Conservation (phyloP, 768 basidiomycete genomes). For the Lentinula lateritia region DNA sequence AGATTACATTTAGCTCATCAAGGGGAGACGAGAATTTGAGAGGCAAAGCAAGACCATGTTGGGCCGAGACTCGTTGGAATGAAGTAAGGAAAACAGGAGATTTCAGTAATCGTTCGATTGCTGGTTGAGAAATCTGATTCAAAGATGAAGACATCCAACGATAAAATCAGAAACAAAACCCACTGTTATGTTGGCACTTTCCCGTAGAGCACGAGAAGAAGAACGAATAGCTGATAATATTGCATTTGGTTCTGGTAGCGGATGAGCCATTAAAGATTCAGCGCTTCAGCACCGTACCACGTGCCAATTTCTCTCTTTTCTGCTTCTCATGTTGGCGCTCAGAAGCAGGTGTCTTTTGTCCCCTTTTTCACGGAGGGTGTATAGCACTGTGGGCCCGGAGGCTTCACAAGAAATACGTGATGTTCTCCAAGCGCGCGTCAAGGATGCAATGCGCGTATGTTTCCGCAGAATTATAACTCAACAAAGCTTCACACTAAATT, state of each 20-base stretch:
- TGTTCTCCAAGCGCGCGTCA: slow-evolving; percentile 48
- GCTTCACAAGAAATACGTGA: slow-evolving; percentile 44
- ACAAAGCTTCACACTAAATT: not conserved
- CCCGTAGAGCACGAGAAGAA: slow-evolving; percentile 44
- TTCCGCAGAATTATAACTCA: not conserved
- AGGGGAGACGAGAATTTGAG: slow-evolving; percentile 69
- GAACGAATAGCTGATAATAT: slow-evolving; percentile 44
- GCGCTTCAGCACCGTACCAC: not conserved
- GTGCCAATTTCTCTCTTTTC: not conserved
- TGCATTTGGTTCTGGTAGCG: slow-evolving; percentile 35
- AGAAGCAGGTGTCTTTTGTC: not conserved
- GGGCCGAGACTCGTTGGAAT: slow-evolving; percentile 52
- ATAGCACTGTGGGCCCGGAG: not conserved
- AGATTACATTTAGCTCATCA: slow-evolving; percentile 80
- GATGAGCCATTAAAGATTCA: not conserved
- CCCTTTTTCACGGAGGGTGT: not conserved
- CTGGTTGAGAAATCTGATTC: slow-evolving; percentile 47
- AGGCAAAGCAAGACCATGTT: slow-evolving; percentile 73
- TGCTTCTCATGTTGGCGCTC: not conserved
- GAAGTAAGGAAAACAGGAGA: slow-evolving; percentile 61
- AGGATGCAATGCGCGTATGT: slow-evolving; percentile 65
- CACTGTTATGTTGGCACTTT: slow-evolving; percentile 47
- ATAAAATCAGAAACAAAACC: slow-evolving; percentile 14
- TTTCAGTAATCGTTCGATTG: slow-evolving; percentile 56
- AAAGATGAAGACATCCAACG: not conserved